Conservation (phyloP, 176 grass and related monocot species). For the Rhynchospora breviuscula region DNA sequence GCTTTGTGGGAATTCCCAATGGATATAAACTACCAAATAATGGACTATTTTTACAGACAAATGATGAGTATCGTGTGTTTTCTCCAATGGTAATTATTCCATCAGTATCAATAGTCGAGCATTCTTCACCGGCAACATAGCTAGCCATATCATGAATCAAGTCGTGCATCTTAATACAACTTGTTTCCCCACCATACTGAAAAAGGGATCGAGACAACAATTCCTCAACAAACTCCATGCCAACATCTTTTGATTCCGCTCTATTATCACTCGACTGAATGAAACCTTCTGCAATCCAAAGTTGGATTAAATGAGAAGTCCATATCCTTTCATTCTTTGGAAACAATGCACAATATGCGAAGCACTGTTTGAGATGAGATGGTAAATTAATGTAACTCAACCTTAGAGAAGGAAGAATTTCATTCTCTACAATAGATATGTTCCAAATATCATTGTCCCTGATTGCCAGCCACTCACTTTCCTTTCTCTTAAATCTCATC, state of each 20-base stretch:
- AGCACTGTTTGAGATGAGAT: slow-evolving; percentile 20
- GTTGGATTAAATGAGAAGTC: neutral
- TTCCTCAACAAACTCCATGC: neutral
- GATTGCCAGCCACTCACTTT: neutral
- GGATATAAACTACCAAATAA: neutral
- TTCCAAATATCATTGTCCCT: slow-evolving; percentile 16
- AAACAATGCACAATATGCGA: slow-evolving; percentile 20
- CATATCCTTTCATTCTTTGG: neutral
- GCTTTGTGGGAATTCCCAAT: neutral
- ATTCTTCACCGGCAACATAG: slow-evolving; percentile 22
- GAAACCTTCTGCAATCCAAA: slow-evolving; percentile 32
- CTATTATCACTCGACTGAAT: neutral
- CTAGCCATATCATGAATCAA: slow-evolving; percentile 22
- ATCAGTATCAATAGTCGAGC: neutral
- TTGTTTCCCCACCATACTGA: neutral
- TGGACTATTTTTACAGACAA: neutral
- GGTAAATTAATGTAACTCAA: slow-evolving; percentile 24
- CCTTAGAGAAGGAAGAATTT: slow-evolving; percentile 16
- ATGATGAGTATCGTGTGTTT: neutral
- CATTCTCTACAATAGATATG: neutral
- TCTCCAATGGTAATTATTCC: neutral
- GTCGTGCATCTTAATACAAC: neutral
- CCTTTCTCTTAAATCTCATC: neutral
- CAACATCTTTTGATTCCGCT: neutral
- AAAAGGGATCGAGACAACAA: neutral